Evolutionary conservation across 2,329 filamentous ascomycete species (phyloP), one percentile per base, ranked within the genome.

Genomic region (Talaromyces sp.): DNA sequence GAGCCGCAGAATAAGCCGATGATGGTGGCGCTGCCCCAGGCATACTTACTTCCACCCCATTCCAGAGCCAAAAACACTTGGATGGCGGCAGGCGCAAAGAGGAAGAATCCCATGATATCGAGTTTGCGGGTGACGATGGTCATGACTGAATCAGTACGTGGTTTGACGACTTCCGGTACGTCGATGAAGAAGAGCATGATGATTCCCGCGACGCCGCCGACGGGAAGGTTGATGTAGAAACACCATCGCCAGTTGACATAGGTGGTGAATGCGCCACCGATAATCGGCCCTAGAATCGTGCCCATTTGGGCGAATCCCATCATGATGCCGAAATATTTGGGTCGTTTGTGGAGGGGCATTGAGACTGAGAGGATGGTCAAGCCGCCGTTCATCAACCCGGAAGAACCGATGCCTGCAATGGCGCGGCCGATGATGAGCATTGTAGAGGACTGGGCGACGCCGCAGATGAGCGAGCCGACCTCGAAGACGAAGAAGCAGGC

Each of bases 201-300:
- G 1, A 35, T 18, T 5, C 59, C 48, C 5, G 62, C 60, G 8
- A 64, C 40, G 5, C 35, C 64, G 40, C 64, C 64, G 35, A 66
- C 50, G 8, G 64, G 64, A n/a, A 66, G 62, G 44, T 66, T 66
- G 31, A 66, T 66, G 16, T 66, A 66, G 23, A 81, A 81, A 61
- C 73, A 82, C 79, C 80, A 81, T 7, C 81, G 69, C 80, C 81
- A 82, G 16, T 76, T 62, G 8, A 66, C 64, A 21, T 62, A 67
- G 57, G 77, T 74, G 5, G 78, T 80, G 64, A 80, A 79, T 3
- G 75, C 78, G 63, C 78, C 78, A 11, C 81, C 81, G 65, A 82
- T 70, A 0, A 69, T 70, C 11, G 55, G 58, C 3, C 63, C 58
- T 11, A 58, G 42, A 12, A 83, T 79, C n/a, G 44, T 37, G 2